phyloP scores from a whole-genome alignment of 495 filamentous ascomycete species.

The Saxophila tyrrhenica region DNA sequence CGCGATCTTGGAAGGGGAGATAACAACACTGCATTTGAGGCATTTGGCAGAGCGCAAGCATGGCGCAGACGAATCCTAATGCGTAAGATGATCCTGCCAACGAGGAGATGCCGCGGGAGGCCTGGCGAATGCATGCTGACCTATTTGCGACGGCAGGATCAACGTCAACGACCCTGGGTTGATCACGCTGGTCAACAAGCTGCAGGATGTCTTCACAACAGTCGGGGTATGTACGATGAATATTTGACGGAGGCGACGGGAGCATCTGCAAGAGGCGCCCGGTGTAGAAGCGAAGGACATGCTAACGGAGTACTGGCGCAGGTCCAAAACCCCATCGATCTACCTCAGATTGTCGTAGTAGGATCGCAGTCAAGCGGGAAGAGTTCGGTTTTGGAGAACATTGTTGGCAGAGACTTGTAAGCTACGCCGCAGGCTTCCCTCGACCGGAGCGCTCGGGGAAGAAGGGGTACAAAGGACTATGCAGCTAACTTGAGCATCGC shows the following conservation, averaged over 20 bases:
- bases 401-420: slow-evolving; percentile 97
- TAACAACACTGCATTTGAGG: background rate
- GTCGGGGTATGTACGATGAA: slow-evolving; percentile 70
- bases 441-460: slow-evolving; percentile 7
- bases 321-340: slow-evolving; percentile 96
- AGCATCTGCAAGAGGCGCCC: background rate
- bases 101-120: background rate
- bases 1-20: too few relatives aligned
- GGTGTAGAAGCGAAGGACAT: background rate
- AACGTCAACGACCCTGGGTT: slow-evolving; percentile 71
- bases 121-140: background rate
- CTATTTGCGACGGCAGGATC: slow-evolving; percentile 38
- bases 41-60: slow-evolving; percentile 7
- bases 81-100: slow-evolving; percentile 21
- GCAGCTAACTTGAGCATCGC: too few relatives aligned
- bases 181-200: slow-evolving; percentile 94
- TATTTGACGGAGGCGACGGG: background rate
- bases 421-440: slow-evolving; percentile 24
- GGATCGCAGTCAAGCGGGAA: slow-evolving; percentile 99
- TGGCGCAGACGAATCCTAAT: slow-evolving; percentile 31
- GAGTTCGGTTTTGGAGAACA: slow-evolving; percentile 99
- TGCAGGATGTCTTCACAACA: slow-evolving; percentile 98
- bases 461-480: too few relatives aligned
- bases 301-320: slow-evolving; percentile 22
- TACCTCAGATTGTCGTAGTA: slow-evolving; percentile 97